Percentiles rank a stretch among this genome's conserved stretches.
Evolutionary conservation across 441 rosid species (phyloP).

Genomic region (Pelargonium cotyledonis): DNA sequence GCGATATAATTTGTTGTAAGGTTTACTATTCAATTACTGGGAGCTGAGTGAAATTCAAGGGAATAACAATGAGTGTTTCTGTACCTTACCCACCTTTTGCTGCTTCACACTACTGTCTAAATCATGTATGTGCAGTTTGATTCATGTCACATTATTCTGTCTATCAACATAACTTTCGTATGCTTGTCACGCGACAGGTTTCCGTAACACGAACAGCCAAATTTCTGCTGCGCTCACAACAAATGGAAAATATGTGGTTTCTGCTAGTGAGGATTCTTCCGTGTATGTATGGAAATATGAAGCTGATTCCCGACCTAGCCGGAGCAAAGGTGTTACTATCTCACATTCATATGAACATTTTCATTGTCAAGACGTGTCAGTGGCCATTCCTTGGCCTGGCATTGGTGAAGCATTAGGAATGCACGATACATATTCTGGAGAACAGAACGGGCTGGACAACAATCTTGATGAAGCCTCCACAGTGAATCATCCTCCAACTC

Average conservation of each 20-base stretch:
- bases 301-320: conserved; percentile 61
- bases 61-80: too few relatives aligned
- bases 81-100: too few relatives aligned
- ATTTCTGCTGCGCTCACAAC: conserved; percentile 80
- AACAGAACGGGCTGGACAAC: conserved; percentile 35
- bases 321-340: conserved; percentile 62
- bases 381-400: conserved; percentile 95
- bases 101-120: too few relatives aligned
- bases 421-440: conserved; percentile 28
- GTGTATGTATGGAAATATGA: conserved; percentile 93
- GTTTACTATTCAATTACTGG: too few relatives aligned
- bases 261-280: conserved; percentile 93
- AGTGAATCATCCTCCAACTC: conserved; percentile 81
- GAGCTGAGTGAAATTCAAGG: too few relatives aligned
- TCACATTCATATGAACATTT: conserved; percentile 78
- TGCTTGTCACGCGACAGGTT: conserved; percentile 49
- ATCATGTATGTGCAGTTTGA: too few relatives aligned
- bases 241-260: conserved; percentile 71
- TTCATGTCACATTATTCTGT: too few relatives aligned
- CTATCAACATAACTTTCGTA: neutral
- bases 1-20: too few relatives aligned
- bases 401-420: conserved; percentile 42
- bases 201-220: conserved; percentile 85
- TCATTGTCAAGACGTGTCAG: conserved; percentile 81
- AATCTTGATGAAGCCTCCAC: conserved; percentile 49